phyloP scores from a whole-genome alignment of 305 asterid species.

The Ajuga reptans region DNA sequence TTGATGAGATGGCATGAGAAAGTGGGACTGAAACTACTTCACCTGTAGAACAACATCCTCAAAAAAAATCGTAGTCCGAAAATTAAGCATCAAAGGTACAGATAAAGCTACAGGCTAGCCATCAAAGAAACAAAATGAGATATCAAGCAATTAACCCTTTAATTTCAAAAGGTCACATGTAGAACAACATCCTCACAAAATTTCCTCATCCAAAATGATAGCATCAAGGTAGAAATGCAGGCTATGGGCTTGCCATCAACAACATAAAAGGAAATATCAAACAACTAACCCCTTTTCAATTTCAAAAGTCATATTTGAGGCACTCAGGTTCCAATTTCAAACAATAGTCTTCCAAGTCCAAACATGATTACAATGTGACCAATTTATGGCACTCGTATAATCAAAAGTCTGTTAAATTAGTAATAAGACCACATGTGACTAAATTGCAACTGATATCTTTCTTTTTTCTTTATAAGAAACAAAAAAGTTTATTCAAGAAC shows the following conservation, averaged over 20 bases:
- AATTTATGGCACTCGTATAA: background rate
- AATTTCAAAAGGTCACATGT: no score
- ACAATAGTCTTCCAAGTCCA: background rate
- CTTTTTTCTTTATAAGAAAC: no score
- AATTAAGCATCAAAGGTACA: constrained; percentile 7
- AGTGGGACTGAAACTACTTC: no score
- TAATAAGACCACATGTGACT: no score
- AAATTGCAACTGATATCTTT: no score
- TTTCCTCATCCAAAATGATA: no score
- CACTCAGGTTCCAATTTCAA: background rate
- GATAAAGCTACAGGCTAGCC: constrained; percentile 16
- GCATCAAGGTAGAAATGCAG: no score
- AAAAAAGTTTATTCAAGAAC: no score
- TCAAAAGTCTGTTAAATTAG: background rate
- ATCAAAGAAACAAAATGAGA: constrained; percentile 10
- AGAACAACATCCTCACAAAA: no score
- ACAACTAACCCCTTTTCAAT: no score
- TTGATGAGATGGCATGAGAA: constrained; percentile 56
- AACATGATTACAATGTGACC: background rate
- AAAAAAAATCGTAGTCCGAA: constrained; percentile 3
- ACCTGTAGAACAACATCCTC: constrained; percentile 46
- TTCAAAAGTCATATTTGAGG: background rate
- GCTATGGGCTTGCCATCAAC: no score
- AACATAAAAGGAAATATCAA: no score
- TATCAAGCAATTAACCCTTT: background rate